These are phyloP conservation scores for Misopates orontium DNA, from an alignment of 257 asterid species.

Conservation along the genomic window DNA sequence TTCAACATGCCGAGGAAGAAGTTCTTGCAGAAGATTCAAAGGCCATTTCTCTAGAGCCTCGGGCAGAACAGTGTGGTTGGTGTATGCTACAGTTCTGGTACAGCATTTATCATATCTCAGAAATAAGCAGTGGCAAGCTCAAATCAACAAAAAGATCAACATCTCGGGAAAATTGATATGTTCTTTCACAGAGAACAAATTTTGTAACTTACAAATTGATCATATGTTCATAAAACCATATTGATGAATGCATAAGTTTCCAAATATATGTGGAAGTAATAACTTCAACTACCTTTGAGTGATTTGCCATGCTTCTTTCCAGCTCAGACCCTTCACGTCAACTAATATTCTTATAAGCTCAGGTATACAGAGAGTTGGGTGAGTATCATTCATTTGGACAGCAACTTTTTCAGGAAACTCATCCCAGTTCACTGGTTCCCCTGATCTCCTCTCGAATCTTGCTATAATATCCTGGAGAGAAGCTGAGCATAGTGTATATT, in stretches of 20 bases:
- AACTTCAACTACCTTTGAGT: constrained; percentile 44
- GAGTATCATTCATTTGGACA: constrained; percentile 69
- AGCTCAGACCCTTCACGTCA: constrained; percentile 61
- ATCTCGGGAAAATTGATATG: background rate
- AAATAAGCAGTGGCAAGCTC: constrained; percentile 11
- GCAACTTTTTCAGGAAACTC: constrained; percentile 61
- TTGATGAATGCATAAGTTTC: background rate
- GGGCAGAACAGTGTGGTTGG: constrained; percentile 72
- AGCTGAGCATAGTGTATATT: constrained; percentile 67
- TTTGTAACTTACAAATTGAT: background rate
- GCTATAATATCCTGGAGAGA: constrained; percentile 67
- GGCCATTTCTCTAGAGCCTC: constrained; percentile 77
- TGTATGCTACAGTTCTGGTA: constrained; percentile 62
- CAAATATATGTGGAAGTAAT: background rate
- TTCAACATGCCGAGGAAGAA: constrained; percentile 70
- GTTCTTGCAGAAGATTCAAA: constrained; percentile 45
- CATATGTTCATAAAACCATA: no score
- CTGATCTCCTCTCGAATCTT: constrained; percentile 55
- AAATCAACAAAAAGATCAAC: background rate
- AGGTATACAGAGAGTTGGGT: constrained; percentile 69
- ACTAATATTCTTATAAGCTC: constrained; percentile 57
- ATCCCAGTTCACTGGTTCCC: constrained; percentile 48
- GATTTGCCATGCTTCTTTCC: constrained; percentile 63
- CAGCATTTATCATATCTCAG: constrained; percentile 13
- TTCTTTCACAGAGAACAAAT: background rate